Evolutionary conservation across 2,329 filamentous ascomycete genomes (phyloP), one percentile per base, ranked within the genome.

Genomic region (Bipolaris zeicola): DNA sequence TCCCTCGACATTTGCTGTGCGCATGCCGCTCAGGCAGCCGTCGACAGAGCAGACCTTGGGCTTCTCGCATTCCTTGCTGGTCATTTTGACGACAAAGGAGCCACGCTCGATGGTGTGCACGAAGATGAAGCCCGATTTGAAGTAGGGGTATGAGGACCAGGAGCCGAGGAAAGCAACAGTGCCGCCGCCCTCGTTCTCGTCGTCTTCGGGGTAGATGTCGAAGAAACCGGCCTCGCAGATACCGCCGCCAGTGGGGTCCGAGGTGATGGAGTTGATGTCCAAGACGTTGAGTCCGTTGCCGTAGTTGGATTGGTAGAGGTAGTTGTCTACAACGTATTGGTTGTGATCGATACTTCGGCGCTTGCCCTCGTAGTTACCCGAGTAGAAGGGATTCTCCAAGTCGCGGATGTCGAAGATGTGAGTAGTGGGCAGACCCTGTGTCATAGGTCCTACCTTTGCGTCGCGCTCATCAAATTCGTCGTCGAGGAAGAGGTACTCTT

Each of bases 341-440:
- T 79, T 79, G 68, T 80, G 78, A 55, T 79, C 78, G 46, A 79
- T 78, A 1, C 66, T 60, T 5, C 67, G 65, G 45, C 67, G 65
- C 6, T 65, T 62, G 14, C 65, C 65, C 49, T 76, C 74, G 69
- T 75, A 79, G 65, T 74, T 63, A 20, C 77, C 77, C 6, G 71
- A 76, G 50, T 77, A 76, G 50, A 70, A 58, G 0, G 70, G 69
- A 41, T 67, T 67, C 48, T 64, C 65, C 16, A 74, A 60, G 44
- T 70, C 58, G 14, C 66, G 63, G 47, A 74, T 72, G 48, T 74
- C 70, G 62, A 70, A 71, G 50, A 74, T 74, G 57, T 72, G 70
- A 1, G 70, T 73, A 0, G 66, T 68, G 0, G 69, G 67, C 4
- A 69, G 61, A 18, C 70, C 67, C 34, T 70, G 64, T 6, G 67